phyloP scores from a whole-genome alignment of 495 filamentous ascomycete genomes.

The Cercophora newfieldiana region DNA sequence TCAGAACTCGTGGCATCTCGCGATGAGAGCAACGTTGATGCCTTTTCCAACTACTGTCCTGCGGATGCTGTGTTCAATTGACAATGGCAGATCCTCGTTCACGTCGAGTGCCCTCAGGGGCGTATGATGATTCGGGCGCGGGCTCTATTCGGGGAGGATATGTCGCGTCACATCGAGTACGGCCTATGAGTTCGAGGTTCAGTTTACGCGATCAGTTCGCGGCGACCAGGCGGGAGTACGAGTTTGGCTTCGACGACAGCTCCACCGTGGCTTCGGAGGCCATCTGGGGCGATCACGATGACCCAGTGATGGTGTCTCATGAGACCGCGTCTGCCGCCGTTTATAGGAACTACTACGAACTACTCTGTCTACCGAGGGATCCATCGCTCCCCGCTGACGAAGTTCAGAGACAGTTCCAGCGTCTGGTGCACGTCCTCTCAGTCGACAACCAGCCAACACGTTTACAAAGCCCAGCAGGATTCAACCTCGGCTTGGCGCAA shows the following conservation, averaged over 20 bases:
- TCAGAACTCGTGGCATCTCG: background rate
- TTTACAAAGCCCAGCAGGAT: slow-evolving; percentile 46
- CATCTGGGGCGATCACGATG: slow-evolving; percentile 13
- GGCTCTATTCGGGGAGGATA: slow-evolving; percentile 2
- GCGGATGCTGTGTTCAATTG: background rate
- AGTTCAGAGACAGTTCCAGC: slow-evolving; percentile 54
- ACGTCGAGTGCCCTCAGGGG: slow-evolving; percentile 18
- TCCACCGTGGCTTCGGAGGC: slow-evolving; percentile 25
- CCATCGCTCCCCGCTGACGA: slow-evolving; percentile 49
- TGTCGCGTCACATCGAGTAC: slow-evolving; percentile 11
- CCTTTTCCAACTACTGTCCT: background rate
- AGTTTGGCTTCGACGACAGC: slow-evolving; percentile 35
- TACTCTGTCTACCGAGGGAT: slow-evolving; percentile 49
- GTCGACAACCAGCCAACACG: slow-evolving; percentile 58
- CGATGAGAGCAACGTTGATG: too few relatives aligned
- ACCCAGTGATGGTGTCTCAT: background rate
- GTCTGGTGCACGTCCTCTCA: slow-evolving; percentile 57
- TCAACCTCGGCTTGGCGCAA: slow-evolving; percentile 50
- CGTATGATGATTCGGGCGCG: slow-evolving; percentile 19
- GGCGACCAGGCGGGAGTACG: slow-evolving; percentile 27
- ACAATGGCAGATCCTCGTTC: slow-evolving; percentile 15
- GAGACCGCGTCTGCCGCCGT: background rate
- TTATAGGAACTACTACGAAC: slow-evolving; percentile 51
- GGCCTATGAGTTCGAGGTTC: slow-evolving; percentile 26
- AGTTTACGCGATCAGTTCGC: slow-evolving; percentile 34